Evolutionary conservation across 306 rosid genomes (phyloP).

Genomic region (Leucaena leucocephala): DNA sequence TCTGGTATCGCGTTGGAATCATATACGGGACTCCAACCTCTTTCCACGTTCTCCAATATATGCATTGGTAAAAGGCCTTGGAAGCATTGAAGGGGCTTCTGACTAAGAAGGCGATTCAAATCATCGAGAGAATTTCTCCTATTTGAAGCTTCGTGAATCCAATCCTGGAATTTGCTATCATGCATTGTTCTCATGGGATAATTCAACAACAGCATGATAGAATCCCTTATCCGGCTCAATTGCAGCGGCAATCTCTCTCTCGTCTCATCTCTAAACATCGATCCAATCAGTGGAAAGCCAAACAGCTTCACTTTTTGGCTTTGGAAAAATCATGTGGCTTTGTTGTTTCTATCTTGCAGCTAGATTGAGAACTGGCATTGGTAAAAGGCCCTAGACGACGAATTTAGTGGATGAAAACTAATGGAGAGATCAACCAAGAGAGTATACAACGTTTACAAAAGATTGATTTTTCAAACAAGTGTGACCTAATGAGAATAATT

Average conservation of each 20-base stretch:
- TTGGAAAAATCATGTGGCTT: background rate
- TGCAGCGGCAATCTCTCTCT: background rate
- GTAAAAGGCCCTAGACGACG: too few species aligned
- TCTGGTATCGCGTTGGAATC: background rate
- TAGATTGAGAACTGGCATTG: too few species aligned
- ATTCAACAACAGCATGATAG: background rate
- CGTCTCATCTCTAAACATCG: background rate
- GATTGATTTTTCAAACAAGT: background rate
- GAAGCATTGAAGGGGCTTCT: background rate
- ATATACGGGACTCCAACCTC: background rate
- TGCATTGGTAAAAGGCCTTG: constrained; percentile 25
- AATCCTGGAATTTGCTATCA: background rate
- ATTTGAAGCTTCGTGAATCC: background rate
- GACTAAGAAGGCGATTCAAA: background rate
- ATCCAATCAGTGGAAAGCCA: background rate
- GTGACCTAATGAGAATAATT: background rate
- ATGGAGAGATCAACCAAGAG: too few species aligned
- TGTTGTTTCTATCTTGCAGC: too few species aligned
- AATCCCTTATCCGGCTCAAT: background rate
- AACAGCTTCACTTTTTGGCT: background rate
- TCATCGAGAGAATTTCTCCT: background rate
- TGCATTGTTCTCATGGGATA: background rate
- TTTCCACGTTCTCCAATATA: background rate
- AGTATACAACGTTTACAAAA: background rate
- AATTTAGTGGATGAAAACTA: too few species aligned